Evolutionary conservation across 2,329 filamentous ascomycete genomes (phyloP).

Genomic region (Phyllosticta citribraziliensis): DNA sequence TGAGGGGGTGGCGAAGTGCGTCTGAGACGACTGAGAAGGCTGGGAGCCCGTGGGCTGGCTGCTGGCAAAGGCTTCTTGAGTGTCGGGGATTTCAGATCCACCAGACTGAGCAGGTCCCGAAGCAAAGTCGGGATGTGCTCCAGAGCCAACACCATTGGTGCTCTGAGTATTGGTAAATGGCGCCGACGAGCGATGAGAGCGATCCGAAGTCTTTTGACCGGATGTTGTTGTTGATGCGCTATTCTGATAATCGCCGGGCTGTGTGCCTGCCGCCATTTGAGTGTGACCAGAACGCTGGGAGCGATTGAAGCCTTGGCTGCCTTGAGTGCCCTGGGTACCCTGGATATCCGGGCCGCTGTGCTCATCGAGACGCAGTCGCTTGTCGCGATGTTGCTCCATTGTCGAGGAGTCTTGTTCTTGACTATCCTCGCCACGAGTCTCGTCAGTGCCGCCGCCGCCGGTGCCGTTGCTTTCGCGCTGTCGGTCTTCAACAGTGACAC

Average conservation of each 20-base stretch:
- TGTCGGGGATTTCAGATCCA: conserved; percentile 54
- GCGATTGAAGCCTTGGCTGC: conserved; percentile 28
- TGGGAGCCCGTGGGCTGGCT: conserved; percentile 29
- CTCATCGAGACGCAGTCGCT: conserved; percentile 5
- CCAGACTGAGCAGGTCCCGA: conserved; percentile 39
- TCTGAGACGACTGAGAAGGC: conserved; percentile 27
- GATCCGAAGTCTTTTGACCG: conserved; percentile 70
- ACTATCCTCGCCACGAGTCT: conserved; percentile 36
- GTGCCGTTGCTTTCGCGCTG: conserved; percentile 5
- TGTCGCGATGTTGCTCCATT: conserved; percentile 13
- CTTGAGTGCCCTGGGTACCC: conserved; percentile 21
- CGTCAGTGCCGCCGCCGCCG: conserved; percentile 23
- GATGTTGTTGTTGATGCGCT: conserved; percentile 82
- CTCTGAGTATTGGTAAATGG: conserved; percentile 60
- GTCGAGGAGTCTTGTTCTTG: conserved; percentile 23
- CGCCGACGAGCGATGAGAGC: conserved; percentile 51
- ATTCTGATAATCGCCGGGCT: conserved; percentile 58
- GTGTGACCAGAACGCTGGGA: conserved; percentile 50
- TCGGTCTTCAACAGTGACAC: conserved; percentile 35
- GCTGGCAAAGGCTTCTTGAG: conserved; percentile 34
- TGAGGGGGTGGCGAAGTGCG: conserved; percentile 12
- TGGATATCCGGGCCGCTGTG: conserved; percentile 15
- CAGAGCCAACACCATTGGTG: conserved; percentile 50
- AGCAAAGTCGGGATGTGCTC: conserved; percentile 47
- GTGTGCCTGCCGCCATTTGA: conserved; percentile 48